phyloP scores from a whole-genome alignment of 2,329 filamentous ascomycete genomes.

The Neonectria faginata region DNA sequence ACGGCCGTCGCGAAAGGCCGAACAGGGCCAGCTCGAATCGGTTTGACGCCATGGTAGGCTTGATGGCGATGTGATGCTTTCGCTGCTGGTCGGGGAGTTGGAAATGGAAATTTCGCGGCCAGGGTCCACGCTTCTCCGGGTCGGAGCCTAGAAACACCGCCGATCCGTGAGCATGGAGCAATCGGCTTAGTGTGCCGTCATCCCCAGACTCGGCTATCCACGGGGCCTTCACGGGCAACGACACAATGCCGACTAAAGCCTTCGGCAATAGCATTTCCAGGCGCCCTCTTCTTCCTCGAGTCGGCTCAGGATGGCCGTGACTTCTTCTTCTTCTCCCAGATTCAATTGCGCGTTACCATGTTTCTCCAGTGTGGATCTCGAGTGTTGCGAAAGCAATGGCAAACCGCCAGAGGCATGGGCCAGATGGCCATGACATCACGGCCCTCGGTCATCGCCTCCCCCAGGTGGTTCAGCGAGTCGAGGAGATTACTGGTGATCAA shows the following conservation, averaged over 20 bases:
- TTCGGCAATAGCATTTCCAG: conserved; percentile 40
- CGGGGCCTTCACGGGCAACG: conserved; percentile 47
- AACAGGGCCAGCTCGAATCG: conserved; percentile 47
- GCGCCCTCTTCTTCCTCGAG: conserved; percentile 38
- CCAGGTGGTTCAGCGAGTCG: conserved; percentile 65
- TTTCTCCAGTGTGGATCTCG: conserved; percentile 66
- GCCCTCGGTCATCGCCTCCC: conserved; percentile 46
- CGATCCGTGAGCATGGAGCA: conserved; percentile 34
- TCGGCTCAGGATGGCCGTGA: conserved; percentile 26
- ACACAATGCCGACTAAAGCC: conserved; percentile 53
- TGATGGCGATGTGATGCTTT: conserved; percentile 27
- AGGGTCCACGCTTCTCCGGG: conserved; percentile 20
- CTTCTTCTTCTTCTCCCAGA: conserved; percentile 36
- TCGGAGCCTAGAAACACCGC: conserved; percentile 24
- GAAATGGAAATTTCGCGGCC: conserved; percentile 39
- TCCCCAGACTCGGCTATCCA: conserved; percentile 55
- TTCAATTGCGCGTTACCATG: conserved; percentile 55
- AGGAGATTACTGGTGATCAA: conserved; percentile 70
- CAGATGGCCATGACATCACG: conserved; percentile 49
- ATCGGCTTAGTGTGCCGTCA: conserved; percentile 40
- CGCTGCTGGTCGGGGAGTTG: conserved; percentile 20
- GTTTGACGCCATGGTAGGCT: conserved; percentile 48
- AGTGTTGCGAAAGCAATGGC: conserved; percentile 64
- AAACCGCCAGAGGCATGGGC: conserved; percentile 55
- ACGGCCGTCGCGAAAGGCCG: conserved; percentile 48